Conservation (phyloP, 805 yeast genomes). For the Jamesozyma hellenica region DNA sequence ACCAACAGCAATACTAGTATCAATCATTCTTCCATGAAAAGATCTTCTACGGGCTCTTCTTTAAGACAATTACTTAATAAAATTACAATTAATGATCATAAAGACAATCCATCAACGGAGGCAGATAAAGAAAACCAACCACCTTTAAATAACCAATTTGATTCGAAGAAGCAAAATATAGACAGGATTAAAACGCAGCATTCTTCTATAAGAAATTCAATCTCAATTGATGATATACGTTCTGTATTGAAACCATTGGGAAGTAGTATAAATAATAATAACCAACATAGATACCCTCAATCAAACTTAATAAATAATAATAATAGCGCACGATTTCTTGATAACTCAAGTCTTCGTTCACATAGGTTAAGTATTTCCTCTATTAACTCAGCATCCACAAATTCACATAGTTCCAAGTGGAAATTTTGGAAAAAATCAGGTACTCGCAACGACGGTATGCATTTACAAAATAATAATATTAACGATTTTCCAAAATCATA, state of each 20-base stretch:
- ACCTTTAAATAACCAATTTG: conserved; percentile 3
- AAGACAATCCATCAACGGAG: background rate
- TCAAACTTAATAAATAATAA: background rate
- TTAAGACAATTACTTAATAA: conserved; percentile 25
- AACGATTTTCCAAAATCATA: conserved; percentile 1
- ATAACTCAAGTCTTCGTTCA: background rate
- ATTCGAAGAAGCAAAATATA: background rate
- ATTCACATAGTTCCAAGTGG: conserved; percentile 17
- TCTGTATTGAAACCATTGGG: background rate
- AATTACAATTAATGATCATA: conserved; percentile 15
- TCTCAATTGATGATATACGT: background rate
- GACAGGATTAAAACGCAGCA: too few species aligned
- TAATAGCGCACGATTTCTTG: background rate
- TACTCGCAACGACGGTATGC: background rate
- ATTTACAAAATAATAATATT: background rate
- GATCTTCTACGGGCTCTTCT: conserved; percentile 28
- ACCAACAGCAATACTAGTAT: background rate
- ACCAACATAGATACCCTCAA: background rate
- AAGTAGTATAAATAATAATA: background rate
- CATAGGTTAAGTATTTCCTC: conserved; percentile 15
- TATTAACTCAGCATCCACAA: conserved; percentile 13
- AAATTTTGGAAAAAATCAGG: conserved; percentile 28
- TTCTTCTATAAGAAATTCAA: too few species aligned
- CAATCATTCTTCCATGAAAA: conserved; percentile 9
- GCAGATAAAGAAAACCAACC: background rate